Percentiles rank a stretch among this genome's conserved stretches.
These are phyloP conservation scores for Collariella sp. DNA, from an alignment of 495 filamentous ascomycete species.

Conservation along the genomic window DNA sequence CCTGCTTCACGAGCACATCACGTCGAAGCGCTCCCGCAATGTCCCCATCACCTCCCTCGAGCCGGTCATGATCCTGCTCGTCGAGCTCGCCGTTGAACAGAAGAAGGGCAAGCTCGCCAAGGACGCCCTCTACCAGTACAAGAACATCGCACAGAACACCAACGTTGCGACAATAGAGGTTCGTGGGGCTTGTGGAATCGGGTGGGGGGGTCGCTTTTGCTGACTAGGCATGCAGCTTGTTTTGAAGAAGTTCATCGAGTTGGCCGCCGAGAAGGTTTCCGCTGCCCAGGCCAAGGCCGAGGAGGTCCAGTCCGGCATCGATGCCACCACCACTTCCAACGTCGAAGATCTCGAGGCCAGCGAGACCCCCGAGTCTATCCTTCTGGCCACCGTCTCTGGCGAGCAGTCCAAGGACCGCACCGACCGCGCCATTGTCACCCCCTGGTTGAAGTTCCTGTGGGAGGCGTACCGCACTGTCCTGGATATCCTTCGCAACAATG, in stretches of 20 bases:
- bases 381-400: conserved; percentile 93
- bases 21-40: conserved; percentile 93
- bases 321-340: conserved; percentile 57
- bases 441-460: conserved; percentile 99
- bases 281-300: conserved; percentile 94
- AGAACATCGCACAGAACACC: conserved; percentile 98
- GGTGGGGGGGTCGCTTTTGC: conserved; percentile 11
- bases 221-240: conserved; percentile 53
- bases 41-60: conserved; percentile 93
- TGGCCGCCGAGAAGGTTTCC: conserved; percentile 92
- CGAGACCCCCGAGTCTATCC: conserved; percentile 96
- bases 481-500: conserved; percentile 98
- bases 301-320: conserved; percentile 80
- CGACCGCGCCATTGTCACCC: conserved; percentile 94
- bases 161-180: conserved; percentile 97
- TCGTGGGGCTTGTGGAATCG: conserved; percentile 6
- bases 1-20: conserved; percentile 97
- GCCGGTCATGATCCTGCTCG: conserved; percentile 95
- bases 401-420: conserved; percentile 95
- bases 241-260: conserved; percentile 92
- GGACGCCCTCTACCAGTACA: conserved; percentile 98
- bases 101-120: conserved; percentile 97
- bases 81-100: conserved; percentile 92
- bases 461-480: conserved; percentile 99
- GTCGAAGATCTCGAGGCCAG: conserved; percentile 94